Conservation (phyloP, 306 rosid species). For the Carpinus viminea region DNA sequence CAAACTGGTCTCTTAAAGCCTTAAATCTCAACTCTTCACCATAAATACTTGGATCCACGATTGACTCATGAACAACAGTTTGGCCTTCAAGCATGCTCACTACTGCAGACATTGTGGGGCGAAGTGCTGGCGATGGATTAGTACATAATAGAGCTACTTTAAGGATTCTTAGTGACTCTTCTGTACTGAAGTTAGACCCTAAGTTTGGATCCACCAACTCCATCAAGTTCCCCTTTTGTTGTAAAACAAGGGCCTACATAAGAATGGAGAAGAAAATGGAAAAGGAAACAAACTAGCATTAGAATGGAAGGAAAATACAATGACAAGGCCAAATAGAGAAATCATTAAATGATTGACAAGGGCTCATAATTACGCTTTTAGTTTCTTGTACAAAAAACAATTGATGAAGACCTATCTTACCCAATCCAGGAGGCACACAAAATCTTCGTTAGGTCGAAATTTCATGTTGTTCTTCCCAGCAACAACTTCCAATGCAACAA, state of each 20-base stretch:
- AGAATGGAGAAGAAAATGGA: not conserved
- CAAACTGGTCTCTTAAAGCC: slow-evolving; percentile 37
- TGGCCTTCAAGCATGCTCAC: slow-evolving; percentile 68
- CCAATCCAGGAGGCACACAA: slow-evolving; percentile 66
- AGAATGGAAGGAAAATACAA: not conserved
- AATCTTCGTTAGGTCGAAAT: slow-evolving; percentile 43
- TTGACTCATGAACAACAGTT: slow-evolving; percentile 38
- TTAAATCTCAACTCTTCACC: slow-evolving; percentile 42
- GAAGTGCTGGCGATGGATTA: slow-evolving; percentile 42
- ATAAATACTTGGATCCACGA: slow-evolving; percentile 26
- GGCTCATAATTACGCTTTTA: not conserved
- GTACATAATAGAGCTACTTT: slow-evolving; percentile 66
- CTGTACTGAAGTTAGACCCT: slow-evolving; percentile 40
- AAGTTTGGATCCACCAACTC: slow-evolving; percentile 57
- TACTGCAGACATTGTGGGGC: slow-evolving; percentile 68
- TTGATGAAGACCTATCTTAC: slow-evolving; percentile 34
- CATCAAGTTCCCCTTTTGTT: slow-evolving; percentile 37
- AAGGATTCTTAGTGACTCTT: slow-evolving; percentile 41
- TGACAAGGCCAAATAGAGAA: not conserved
- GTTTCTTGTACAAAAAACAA: not conserved
- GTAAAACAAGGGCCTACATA: slow-evolving; percentile 34
- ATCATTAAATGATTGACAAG: not conserved
- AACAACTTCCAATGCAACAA: slow-evolving; percentile 56
- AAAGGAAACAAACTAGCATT: not conserved
- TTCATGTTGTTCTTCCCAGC: slow-evolving; percentile 50